Evolutionary conservation across 2,329 filamentous ascomycete genomes (phyloP), one percentile per base, ranked within the genome.

Genomic region (Elsinoe arachidis): DNA sequence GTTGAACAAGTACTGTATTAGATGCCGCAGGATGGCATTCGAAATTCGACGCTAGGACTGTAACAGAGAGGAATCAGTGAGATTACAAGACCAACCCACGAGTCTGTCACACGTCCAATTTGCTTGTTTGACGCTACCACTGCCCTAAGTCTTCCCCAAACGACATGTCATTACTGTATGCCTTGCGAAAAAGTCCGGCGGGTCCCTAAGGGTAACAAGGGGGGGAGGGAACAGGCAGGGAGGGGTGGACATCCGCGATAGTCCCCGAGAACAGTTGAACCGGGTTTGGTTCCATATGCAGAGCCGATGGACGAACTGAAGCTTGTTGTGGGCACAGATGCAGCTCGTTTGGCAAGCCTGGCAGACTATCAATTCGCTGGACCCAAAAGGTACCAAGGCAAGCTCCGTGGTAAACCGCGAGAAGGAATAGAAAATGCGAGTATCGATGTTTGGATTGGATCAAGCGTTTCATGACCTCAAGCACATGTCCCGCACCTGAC

Each of bases 21-120:
- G 49, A 53, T 53, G 49, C 19, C 33, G 49, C 34, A 53, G 49
- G 33, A 53, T 38, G 49, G 26, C 10, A 39, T 35, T 39, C 33
- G 34, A 33, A 15, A 35, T 14, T 35, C 26, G 17, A 38, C 49
- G 41, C 41, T 46, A 46, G 17, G 26, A 30, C 26, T 30, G 26
- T 30, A 30, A 9, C 26, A 30, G 17, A 26, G 19, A 23, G 21
- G 21, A 46, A 53, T 23, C 34, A 33, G 33, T 53, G 33, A 26
- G 49, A 37, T 53, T 37, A 26, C 33, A 12, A 52, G n/a, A 19
- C 26, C 49, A 14, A 15, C 49, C 49, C 33, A 37, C 49, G n/a
- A 34, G 26, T 53, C 49, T 39, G 35, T 53, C 49, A 53, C 49
- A 53, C 49, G 49, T 53, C 49, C 49, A 53, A 53, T 53, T 53